phyloP scores from a whole-genome alignment of 2,329 filamentous ascomycete genomes.

The Colletotrichum filicis region DNA sequence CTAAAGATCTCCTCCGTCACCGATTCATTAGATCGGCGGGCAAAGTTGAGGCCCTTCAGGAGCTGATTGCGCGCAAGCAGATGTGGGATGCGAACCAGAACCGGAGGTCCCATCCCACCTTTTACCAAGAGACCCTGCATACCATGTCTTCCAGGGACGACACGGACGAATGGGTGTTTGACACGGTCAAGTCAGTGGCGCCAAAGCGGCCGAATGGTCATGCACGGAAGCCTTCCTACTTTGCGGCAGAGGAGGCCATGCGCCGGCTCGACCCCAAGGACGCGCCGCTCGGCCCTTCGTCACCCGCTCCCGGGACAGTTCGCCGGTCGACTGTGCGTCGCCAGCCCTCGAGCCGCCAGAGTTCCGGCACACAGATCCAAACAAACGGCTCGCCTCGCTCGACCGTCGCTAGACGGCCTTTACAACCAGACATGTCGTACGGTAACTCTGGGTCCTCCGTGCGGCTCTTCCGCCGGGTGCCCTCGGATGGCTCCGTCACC shows the following conservation, averaged over 20 bases:
- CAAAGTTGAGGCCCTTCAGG: slow-evolving; percentile 87
- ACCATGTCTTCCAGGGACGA: slow-evolving; percentile 75
- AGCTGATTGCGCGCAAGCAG: slow-evolving; percentile 85
- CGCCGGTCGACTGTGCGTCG: slow-evolving; percentile 68
- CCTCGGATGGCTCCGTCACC: slow-evolving; percentile 71
- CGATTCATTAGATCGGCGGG: slow-evolving; percentile 89
- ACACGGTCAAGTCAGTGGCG: slow-evolving; percentile 84
- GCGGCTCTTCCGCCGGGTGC: slow-evolving; percentile 87
- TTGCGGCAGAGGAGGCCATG: slow-evolving; percentile 69
- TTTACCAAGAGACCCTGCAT: slow-evolving; percentile 92
- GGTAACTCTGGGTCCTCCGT: slow-evolving; percentile 94
- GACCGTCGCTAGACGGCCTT: slow-evolving; percentile 73
- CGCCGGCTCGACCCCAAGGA: slow-evolving; percentile 71
- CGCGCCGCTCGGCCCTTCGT: slow-evolving; percentile 66
- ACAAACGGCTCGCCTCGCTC: slow-evolving; percentile 55
- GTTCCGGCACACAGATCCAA: slow-evolving; percentile 52
- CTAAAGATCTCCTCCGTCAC: slow-evolving; percentile 88
- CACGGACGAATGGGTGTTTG: slow-evolving; percentile 93
- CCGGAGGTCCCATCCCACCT: slow-evolving; percentile 77
- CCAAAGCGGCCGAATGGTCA: slow-evolving; percentile 65
- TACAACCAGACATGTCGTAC: slow-evolving; percentile 91
- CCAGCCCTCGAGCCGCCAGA: slow-evolving; percentile 58
- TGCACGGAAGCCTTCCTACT: slow-evolving; percentile 66
- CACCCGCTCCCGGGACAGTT: slow-evolving; percentile 65
- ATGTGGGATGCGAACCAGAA: slow-evolving; percentile 82